Conservation (phyloP, 345 rosid genomes). For the Syzygium aqueum region DNA sequence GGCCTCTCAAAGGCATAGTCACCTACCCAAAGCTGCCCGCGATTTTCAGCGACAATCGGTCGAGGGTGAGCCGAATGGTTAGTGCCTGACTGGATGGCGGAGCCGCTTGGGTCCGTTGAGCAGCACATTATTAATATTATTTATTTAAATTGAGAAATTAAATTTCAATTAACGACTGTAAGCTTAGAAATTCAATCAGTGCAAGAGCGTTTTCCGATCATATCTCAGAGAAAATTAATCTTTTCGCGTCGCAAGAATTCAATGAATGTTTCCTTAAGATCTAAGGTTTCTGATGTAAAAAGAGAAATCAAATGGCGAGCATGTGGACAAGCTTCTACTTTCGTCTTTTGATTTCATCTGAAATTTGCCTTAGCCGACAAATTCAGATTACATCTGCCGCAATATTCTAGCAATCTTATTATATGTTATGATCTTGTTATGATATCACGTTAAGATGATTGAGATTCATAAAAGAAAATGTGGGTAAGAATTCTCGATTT, state of each 20-base stretch:
- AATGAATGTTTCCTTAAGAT: not conserved
- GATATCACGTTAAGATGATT: not conserved
- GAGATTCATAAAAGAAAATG: not conserved
- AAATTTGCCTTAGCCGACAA: not conserved
- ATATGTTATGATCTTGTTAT: not conserved
- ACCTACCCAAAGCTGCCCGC: not conserved
- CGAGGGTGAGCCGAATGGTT: not conserved
- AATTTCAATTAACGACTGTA: no score
- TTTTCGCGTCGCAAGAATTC: not conserved
- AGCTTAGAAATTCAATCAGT: no score
- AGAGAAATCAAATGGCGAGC: not conserved
- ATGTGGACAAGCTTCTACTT: not conserved
- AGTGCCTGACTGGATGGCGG: not conserved
- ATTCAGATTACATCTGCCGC: not conserved
- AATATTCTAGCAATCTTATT: not conserved
- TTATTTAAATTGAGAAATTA: not conserved
- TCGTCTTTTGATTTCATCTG: not conserved
- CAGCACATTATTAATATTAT: not conserved
- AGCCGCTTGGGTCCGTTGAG: not conserved
- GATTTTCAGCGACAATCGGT: not conserved
- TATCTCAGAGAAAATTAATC: not conserved
- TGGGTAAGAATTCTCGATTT: not conserved
- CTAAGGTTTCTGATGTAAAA: not conserved
- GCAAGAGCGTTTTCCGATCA: no score
- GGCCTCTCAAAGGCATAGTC: not conserved